Base-by-base conservation (phyloP, 331 rosid genomes). In the Rosa hybrid region DNA sequence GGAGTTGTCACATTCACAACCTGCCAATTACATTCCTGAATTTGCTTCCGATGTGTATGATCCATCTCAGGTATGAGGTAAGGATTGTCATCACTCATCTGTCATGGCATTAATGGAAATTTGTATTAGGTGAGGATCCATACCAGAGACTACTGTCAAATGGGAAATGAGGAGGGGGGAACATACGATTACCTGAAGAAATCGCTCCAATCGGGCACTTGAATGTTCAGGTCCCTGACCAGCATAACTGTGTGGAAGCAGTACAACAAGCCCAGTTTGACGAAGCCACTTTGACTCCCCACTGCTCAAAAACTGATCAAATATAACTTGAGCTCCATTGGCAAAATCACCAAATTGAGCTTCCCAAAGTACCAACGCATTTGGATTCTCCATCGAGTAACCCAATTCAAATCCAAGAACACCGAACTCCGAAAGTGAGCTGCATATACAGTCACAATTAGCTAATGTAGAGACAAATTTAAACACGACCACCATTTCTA, bases 151-250 rank as follows among this genome's bases (percentile, higher is more conserved):
- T 56, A 67, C 70, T 50, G 17, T 74, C 51, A 41, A 48, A 34
- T 34, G 49, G 23, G 48, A 34, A 65, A n/a, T 21, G 17, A 30
- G 8, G 16, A 54, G 5, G 50, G 7, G 5, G 50, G 13, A 20
- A 6, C 4, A 30, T 10, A 21, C 34, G 16, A 77, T 62, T 87
- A 95, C 99, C 98, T 93, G 99, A 79, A 96, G 99, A 84, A 88
- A 96, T 77, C 99, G 90, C 84, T 96, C 99, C 87, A 93, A 64
- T 81, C 94, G 85, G 67, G 90, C 97, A 88, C 98, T 93, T 51
- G 97, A 93, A 88, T 96, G 99, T 85, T 96, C 99, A 83, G 98
- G 99, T 80, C 99, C 99, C 82, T 96, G 98, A 72, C 99, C 98
- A 81, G 92, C 98, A 34, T 91, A 96, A 76, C 99, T 96, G 86